Evolutionary conservation across 202 grass and related monocot species (phyloP).

Genomic region (Setaria italica): DNA sequence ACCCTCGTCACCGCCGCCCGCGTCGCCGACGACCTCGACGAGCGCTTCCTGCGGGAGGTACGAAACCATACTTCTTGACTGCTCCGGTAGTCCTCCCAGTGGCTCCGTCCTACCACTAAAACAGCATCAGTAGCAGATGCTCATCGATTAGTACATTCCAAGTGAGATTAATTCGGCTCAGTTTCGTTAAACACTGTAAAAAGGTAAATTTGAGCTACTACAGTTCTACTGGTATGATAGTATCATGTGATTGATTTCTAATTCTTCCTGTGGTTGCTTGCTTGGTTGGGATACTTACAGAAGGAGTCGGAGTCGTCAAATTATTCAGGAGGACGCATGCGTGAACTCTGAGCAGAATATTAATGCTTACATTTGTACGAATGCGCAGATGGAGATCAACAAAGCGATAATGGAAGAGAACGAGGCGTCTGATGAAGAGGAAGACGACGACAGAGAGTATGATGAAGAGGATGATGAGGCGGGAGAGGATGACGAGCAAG

Average conservation of each 20-base stretch:
- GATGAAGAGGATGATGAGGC: constrained; percentile 5
- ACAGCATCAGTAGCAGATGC: not conserved
- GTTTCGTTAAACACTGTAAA: not conserved
- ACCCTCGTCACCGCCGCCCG: constrained; percentile 68
- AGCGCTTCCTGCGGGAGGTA: constrained; percentile 87
- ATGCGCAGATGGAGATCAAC: constrained; percentile 72
- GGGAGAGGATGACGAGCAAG: not conserved
- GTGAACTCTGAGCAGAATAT: not conserved
- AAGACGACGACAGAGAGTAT: not conserved
- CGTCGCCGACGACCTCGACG: constrained; percentile 77
- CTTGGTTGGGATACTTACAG: not conserved
- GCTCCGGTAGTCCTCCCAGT: not conserved
- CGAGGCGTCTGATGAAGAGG: constrained; percentile 43
- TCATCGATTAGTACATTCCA: not conserved
- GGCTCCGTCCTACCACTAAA: not conserved
- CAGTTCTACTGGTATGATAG: not conserved
- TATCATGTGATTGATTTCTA: not conserved
- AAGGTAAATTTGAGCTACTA: not conserved
- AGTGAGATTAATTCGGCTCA: not conserved
- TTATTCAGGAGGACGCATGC: not conserved
- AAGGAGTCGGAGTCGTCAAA: not conserved
- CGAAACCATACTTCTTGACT: not conserved
- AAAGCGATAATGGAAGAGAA: constrained; percentile 85
- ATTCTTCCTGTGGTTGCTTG: not conserved
- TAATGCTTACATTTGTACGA: not conserved